phyloP scores from a whole-genome alignment of 345 rosid species.

The Clausena lansium region DNA sequence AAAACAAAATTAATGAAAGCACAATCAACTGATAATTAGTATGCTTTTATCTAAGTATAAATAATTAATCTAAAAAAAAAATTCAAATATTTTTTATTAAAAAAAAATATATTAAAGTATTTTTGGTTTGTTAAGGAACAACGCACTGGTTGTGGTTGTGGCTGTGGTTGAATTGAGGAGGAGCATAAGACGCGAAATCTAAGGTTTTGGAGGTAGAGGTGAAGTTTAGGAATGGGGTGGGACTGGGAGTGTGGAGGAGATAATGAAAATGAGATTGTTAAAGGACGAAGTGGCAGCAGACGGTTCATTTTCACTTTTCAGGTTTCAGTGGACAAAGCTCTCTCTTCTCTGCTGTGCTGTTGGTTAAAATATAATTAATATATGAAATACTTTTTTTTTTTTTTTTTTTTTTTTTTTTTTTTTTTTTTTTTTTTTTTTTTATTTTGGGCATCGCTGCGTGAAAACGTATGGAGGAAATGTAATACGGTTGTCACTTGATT shows the following conservation, averaged over 20 bases:
- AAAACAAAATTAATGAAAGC: neutral
- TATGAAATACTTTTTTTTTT: too few species aligned
- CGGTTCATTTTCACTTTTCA: constrained; percentile 37
- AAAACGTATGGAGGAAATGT: too few species aligned
- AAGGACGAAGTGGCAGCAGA: constrained; percentile 30
- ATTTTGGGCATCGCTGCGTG: too few species aligned
- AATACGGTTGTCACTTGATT: too few species aligned
- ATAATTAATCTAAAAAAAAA: neutral
- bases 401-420: too few species aligned
- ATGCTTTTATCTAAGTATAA: neutral
- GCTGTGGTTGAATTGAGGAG: constrained; percentile 30
- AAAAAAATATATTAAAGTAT: neutral
- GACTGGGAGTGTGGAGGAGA: constrained; percentile 8
- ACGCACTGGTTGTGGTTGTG: constrained; percentile 19
- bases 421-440: too few species aligned
- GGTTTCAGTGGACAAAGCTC: neutral
- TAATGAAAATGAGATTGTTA: constrained; percentile 10
- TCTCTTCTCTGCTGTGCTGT: too few species aligned
- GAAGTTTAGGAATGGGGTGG: constrained; percentile 7
- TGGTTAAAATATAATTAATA: neutral
- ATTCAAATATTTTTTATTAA: too few species aligned
- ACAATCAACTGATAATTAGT: neutral
- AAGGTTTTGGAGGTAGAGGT: neutral
- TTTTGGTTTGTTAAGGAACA: neutral
- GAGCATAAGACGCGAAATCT: constrained; percentile 27